Conservation (phyloP, 2,329 filamentous ascomycete species). For the Aspergillus intermedius region DNA sequence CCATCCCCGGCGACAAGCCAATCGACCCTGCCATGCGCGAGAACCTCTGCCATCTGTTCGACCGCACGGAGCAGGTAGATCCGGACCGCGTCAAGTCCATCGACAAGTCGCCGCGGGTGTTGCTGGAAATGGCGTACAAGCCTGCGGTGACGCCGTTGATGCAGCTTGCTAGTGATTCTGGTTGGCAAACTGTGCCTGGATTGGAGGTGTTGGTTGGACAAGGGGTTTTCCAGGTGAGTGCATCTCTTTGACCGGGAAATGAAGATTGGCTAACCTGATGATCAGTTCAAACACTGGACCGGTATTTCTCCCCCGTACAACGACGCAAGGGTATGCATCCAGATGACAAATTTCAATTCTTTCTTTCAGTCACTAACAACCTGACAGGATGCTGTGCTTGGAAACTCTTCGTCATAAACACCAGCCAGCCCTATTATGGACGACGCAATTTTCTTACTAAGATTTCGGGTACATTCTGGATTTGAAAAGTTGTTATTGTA, state of each 20-base stretch:
- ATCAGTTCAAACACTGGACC: conserved; percentile 75
- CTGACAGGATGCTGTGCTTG: no score
- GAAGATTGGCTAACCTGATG: conserved; percentile 1
- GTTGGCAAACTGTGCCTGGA: conserved; percentile 79
- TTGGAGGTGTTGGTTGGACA: conserved; percentile 85
- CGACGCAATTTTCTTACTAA: no score
- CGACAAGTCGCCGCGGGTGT: conserved; percentile 47
- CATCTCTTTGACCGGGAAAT: background rate
- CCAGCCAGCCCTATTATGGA: no score
- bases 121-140: conserved; percentile 97
- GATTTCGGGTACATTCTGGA: no score
- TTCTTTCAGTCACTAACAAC: no score
- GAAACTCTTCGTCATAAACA: no score
- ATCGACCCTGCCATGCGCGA: conserved; percentile 67
- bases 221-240: conserved; percentile 69
- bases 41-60: conserved; percentile 53
- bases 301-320: conserved; percentile 68
- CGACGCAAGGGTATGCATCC: conserved; percentile 54
- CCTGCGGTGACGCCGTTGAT: conserved; percentile 77
- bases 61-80: conserved; percentile 43
- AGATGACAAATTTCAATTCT: background rate
- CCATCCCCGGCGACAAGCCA: conserved; percentile 80
- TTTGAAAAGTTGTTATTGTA: no score
- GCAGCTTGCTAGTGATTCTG: conserved; percentile 67
- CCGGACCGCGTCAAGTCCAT: conserved; percentile 26